Conservation (phyloP, 1,139 yeast genomes). For the Geotrichum candidum region DNA sequence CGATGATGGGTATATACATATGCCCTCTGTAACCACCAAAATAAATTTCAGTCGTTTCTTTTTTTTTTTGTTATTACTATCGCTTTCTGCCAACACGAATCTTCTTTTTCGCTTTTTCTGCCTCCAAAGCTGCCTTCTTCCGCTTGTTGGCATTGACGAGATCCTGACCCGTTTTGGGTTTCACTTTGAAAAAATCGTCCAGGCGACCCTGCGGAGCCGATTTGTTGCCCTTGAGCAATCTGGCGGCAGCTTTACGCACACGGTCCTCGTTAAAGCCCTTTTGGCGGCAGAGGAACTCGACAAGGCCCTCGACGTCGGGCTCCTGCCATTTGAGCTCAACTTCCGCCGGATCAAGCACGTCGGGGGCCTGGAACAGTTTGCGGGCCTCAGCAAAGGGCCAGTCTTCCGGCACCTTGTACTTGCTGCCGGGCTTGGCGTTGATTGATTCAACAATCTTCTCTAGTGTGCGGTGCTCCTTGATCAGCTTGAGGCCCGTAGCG, state of each 20-base stretch:
- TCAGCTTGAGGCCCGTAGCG: slow-evolving; percentile 81
- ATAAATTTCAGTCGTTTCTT: too few relatives aligned
- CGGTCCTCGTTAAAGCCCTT: slow-evolving; percentile 92
- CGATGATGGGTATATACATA: too few relatives aligned
- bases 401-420: slow-evolving; percentile 81
- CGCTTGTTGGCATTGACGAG: slow-evolving; percentile 27
- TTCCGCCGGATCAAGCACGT: slow-evolving; percentile 56
- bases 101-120: slow-evolving; percentile 25
- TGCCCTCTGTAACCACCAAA: too few relatives aligned
- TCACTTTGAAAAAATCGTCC: slow-evolving; percentile 82
- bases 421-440: slow-evolving; percentile 54
- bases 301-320: slow-evolving; percentile 70
- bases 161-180: slow-evolving; percentile 38
- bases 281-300: slow-evolving; percentile 63
- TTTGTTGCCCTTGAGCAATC: slow-evolving; percentile 75
- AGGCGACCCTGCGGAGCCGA: slow-evolving; percentile 85
- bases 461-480: slow-evolving; percentile 75
- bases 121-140: slow-evolving; percentile 24
- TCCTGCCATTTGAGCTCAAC: slow-evolving; percentile 59
- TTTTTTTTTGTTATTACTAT: neutral
- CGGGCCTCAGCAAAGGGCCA: slow-evolving; percentile 94
- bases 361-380: slow-evolving; percentile 74
- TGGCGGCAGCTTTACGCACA: slow-evolving; percentile 78
- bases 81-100: slow-evolving; percentile 11
- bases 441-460: slow-evolving; percentile 71